Evolutionary conservation across 164 flowering plant genomes (phyloP), one percentile per base, ranked within the genome.

Genomic region (Annona cherimola): DNA sequence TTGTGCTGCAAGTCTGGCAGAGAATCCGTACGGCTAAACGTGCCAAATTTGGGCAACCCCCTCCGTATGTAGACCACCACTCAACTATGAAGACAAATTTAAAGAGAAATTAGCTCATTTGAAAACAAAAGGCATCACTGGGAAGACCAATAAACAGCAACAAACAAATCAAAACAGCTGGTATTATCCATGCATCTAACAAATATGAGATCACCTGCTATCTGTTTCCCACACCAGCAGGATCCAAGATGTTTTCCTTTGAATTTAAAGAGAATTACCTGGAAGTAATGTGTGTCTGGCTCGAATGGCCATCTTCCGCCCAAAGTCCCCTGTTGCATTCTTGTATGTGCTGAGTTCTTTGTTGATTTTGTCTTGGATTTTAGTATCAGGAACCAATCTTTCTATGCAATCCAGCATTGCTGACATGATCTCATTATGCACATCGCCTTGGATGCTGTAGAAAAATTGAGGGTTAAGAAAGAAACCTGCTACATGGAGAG

Each of bases 51-150:
- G 96, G 96, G 81, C 97, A 92, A 74, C 88, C 84, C 60, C 92
- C 96, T 76, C 97, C 98, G 81, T 89, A 89, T 45, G 91, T 89
- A 72, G 92, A 87, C 98, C 98, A 92, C 98, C 98, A 94, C 80
- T 90, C 97, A 69, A 81, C 97, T 94, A 57, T 16, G 8, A 67
- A 63, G 2, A 62, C 7, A 69, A 73, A 35, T 69, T 20, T 43
- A 59, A n/a, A 54, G 39, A 65, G 74, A 26, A 63, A 73, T 74
- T 60, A 81, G 71, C 74, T 68, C 20, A 12, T 55, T 70, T 66
- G 41, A 0, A 50, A 50, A 50, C 14, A 50, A 50, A 50, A 50
- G 14, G 14, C 57, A 50, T 50, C 11, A 7, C 14, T 50, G 4
- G 14, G 14, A 16, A 16, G 57, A 7, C 57, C 14, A 2, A 7